Evolutionary conservation across 1,284 basidiomycete genomes (phyloP).

Genomic region (Psilocybe mexicana): DNA sequence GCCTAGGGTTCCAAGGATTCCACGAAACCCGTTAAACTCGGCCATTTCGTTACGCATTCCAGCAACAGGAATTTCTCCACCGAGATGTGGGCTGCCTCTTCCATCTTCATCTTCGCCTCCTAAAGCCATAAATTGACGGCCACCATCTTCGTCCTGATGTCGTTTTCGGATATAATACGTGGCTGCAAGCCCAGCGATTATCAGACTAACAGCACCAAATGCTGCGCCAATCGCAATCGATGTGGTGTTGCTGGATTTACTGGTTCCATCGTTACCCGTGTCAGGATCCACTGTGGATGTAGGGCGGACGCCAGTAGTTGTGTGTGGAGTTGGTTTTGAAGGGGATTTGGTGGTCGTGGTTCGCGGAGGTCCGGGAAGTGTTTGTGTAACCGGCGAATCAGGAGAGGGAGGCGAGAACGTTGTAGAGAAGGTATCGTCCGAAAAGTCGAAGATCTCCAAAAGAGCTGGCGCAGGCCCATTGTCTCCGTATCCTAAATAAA

Average conservation of each 20-base stretch:
- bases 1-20: conserved; percentile 22
- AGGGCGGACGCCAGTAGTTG: conserved; percentile 19
- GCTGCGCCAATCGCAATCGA: conserved; percentile 59
- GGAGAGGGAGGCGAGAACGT: conserved; percentile 42
- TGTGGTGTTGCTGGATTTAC: conserved; percentile 25
- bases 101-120: conserved; percentile 35
- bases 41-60: conserved; percentile 18
- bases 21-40: conserved; percentile 9
- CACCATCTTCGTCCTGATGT: conserved; percentile 29
- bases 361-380: conserved; percentile 34
- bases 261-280: background rate
- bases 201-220: conserved; percentile 54
- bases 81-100: conserved; percentile 32
- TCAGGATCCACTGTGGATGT: conserved; percentile 23
- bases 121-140: conserved; percentile 46
- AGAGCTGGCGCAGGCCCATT: conserved; percentile 50
- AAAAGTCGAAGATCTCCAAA: conserved; percentile 55
- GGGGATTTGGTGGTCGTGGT: conserved; percentile 4
- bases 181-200: conserved; percentile 40
- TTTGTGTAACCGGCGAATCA: conserved; percentile 36
- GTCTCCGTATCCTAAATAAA: conserved; percentile 54
- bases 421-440: conserved; percentile 36
- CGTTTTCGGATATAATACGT: conserved; percentile 43
- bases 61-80: conserved; percentile 27
- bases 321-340: conserved; percentile 5